Evolutionary conservation across 805 yeast species (phyloP), one percentile per base, ranked within the genome.

Genomic region (Metahyphopichia silvanorum): DNA sequence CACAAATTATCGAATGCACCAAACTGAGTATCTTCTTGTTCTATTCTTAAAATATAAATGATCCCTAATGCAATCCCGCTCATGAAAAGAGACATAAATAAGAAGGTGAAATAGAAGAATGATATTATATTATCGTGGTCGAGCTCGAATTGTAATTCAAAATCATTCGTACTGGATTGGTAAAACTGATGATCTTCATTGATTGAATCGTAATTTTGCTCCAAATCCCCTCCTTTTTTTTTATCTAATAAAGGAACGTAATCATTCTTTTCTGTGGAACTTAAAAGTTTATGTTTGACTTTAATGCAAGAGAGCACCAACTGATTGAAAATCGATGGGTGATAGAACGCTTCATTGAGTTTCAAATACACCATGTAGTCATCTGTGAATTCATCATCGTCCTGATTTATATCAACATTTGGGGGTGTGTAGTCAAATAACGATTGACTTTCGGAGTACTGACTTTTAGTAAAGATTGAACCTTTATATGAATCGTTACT

Each of bases 21-120:
- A 31, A 63, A 54, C 31, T 46, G 46, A 7, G 57, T 39, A 20
- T 46, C 47, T 6, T 42, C 45, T n/a, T 42, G 41, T 13, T 51
- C 46, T 16, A 52, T 40, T 20, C 50, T 44, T 12, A 47, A 25
- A 13, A 66, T 47, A 38, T 56, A 60, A 8, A 65, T 49, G 21
- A 66, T 62, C 5, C 71, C 72, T 16, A 63, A 43, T 34, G 61
- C 66, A 13, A 66, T 53, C 6, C 69, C 67, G 5, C 66, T 53
- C 16, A 65, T 53, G 40, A 66, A 63, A 4, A 59, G 41, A 18
- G 66, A 51, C n/a, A 57, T 46, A 26, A 61, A 47, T 34, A 54
- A 53, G 27, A 63, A 57, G 16, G 61, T 47, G 39, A 64, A 58
- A 47, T 63, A 63, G 22, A 63, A 48, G 34, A 53, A 55, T 7